Percentiles rank a stretch among this genome's conserved stretches.
Conservation (phyloP, 148 eudicot species). For the Nepenthes mirabilis region DNA sequence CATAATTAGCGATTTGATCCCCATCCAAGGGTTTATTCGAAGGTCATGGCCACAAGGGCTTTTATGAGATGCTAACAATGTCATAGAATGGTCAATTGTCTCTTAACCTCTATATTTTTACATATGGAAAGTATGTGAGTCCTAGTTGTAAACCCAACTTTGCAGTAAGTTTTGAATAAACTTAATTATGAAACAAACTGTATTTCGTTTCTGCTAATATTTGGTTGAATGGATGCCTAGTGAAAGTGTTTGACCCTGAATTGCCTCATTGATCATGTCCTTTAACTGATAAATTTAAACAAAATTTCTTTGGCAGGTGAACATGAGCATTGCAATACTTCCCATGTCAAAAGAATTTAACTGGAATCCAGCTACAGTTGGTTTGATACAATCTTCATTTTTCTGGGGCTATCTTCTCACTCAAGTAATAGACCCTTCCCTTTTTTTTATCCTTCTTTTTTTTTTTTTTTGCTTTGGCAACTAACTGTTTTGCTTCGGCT, state of each 20-base stretch:
- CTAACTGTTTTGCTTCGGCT: no score
- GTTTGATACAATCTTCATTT: conserved; percentile 87
- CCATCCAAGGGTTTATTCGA: no score
- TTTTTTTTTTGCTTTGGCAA: not conserved
- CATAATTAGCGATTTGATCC: no score
- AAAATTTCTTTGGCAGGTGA: conserved; percentile 52
- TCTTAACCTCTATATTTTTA: no score
- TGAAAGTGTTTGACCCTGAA: not conserved
- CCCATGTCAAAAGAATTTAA: conserved; percentile 81
- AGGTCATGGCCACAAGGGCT: no score
- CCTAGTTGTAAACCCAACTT: no score
- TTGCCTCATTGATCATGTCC: not conserved
- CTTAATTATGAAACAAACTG: no score
- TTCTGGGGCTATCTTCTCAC: conserved; percentile 99
- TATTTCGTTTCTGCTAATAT: no score
- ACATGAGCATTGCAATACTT: conserved; percentile 99
- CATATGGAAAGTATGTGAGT: no score
- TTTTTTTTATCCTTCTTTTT: not conserved
- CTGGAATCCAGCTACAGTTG: conserved; percentile 84
- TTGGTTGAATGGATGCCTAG: not conserved
- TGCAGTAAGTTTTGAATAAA: no score
- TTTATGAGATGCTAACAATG: no score
- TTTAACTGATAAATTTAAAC: conserved; percentile 8
- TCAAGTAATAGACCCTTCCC: conserved; percentile 27
- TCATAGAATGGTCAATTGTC: no score